These are phyloP conservation scores for Aspergillus sp. DNA, from an alignment of 2,329 filamentous ascomycete species.

Conservation along the genomic window DNA sequence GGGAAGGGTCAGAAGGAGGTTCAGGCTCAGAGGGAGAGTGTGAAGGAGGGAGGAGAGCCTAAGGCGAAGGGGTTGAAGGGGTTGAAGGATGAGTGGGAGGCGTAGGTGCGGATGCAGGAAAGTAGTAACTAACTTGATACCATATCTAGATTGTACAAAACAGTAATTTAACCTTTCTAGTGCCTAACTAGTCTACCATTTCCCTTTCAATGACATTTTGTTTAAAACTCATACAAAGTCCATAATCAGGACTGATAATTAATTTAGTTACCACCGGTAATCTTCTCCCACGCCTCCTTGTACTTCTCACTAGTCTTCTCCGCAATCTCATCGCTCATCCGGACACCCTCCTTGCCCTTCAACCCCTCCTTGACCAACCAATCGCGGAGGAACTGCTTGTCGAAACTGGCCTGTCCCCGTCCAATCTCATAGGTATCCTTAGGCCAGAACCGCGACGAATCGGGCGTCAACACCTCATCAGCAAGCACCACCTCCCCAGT, in stretches of 20 bases:
- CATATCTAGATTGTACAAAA: conserved; percentile 19
- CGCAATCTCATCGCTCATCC: conserved; percentile 71
- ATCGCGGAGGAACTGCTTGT: conserved; percentile 83
- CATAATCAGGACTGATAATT: conserved; percentile 18
- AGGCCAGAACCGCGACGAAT: conserved; percentile 85
- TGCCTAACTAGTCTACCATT: not conserved
- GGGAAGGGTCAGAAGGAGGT: not conserved
- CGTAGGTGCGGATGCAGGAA: conserved; percentile 12
- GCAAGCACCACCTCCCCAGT: conserved; percentile 71
- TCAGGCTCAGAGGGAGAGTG: conserved; percentile 7
- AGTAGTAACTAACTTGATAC: conserved; percentile 1
- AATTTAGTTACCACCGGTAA: conserved; percentile 62
- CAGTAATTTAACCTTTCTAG: not conserved
- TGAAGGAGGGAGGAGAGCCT: conserved; percentile 18
- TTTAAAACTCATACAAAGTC: not conserved
- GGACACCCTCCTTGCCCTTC: conserved; percentile 72
- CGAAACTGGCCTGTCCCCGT: conserved; percentile 76
- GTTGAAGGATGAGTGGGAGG: conserved; percentile 39
- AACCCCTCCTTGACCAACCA: conserved; percentile 75
- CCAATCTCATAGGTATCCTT: conserved; percentile 71
- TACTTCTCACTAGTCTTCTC: conserved; percentile 72
- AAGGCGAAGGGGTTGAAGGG: conserved; percentile 40
- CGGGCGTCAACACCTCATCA: conserved; percentile 84
- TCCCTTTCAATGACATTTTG: not conserved
- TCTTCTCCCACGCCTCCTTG: conserved; percentile 69